A percentile compares a stretch with the other conserved stretches of the same genome.
Conservation (phyloP, 2,329 filamentous ascomycete species). For the Trichoderma koningii region DNA sequence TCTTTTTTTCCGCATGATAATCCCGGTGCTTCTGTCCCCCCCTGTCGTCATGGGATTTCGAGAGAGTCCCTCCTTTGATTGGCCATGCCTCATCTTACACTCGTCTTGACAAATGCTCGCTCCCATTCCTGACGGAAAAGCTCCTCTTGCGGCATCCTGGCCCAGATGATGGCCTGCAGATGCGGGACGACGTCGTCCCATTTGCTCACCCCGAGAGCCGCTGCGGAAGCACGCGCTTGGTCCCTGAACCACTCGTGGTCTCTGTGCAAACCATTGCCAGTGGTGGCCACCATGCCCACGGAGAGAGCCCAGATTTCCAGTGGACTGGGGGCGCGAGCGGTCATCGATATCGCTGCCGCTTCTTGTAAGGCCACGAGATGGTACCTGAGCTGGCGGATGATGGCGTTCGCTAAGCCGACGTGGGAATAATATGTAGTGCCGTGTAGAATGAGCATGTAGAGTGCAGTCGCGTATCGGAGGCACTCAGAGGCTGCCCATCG, state of each 20-base stretch:
- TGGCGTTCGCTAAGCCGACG: slow-evolving; percentile 5
- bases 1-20: neutral
- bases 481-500: slow-evolving; percentile 5
- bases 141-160: slow-evolving; percentile 11
- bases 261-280: neutral
- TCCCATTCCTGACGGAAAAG: slow-evolving; percentile 16
- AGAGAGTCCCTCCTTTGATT: neutral
- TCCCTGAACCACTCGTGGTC: slow-evolving; percentile 11
- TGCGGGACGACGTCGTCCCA: slow-evolving; percentile 5
- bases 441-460: slow-evolving; percentile 21
- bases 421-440: slow-evolving; percentile 23
- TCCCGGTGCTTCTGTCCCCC: neutral
- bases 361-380: neutral
- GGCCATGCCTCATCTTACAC: neutral
- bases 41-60: neutral
- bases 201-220: neutral
- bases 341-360: neutral
- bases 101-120: neutral
- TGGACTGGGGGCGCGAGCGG: neutral
- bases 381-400: slow-evolving; percentile 4
- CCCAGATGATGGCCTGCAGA: slow-evolving; percentile 15
- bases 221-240: neutral
- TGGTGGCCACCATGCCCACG: slow-evolving; percentile 10
- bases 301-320: slow-evolving; percentile 10
- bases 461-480: slow-evolving; percentile 15